A percentile compares a stretch with the other conserved stretches of the same genome.
Evolutionary conservation across 352 stramenopile genomes (phyloP).

Genomic region (Globisporangium paroecandrum): DNA sequence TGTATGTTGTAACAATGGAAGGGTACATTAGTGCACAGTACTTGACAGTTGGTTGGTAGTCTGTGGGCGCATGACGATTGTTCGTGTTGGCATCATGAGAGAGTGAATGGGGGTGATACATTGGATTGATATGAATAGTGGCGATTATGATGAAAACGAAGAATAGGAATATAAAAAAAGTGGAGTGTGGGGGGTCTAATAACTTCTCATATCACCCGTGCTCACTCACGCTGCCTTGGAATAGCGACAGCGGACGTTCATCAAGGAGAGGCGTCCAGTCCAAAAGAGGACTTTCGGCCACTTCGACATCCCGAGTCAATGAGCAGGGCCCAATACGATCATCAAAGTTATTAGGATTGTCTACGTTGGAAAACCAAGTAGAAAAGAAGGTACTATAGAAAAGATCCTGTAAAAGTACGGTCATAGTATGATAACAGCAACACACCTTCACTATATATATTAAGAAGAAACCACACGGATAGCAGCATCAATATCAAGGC

Average conservation of each 20-base stretch:
- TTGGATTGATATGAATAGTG: not conserved
- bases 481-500: not conserved
- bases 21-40: not conserved
- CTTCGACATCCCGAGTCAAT: constrained; percentile 21
- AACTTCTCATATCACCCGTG: constrained; percentile 34
- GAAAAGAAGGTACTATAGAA: constrained; percentile 29
- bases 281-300: constrained; percentile 14
- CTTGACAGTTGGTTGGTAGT: not conserved
- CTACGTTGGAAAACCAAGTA: constrained; percentile 30
- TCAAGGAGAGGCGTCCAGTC: constrained; percentile 24
- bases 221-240: constrained; percentile 43
- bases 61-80: too few species aligned
- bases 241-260: constrained; percentile 42
- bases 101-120: not conserved
- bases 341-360: constrained; percentile 22
- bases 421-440: not conserved
- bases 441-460: not conserved
- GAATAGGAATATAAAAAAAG: not conserved
- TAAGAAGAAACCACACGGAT: not conserved
- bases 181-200: not conserved
- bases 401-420: constrained; percentile 32
- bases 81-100: too few species aligned
- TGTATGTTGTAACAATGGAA: too few species aligned
- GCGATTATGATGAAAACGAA: not conserved
- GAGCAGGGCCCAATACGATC: constrained; percentile 20